Evolutionary conservation across 768 basidiomycete genomes (phyloP).

Genomic region (Solioccasus polychromus): DNA sequence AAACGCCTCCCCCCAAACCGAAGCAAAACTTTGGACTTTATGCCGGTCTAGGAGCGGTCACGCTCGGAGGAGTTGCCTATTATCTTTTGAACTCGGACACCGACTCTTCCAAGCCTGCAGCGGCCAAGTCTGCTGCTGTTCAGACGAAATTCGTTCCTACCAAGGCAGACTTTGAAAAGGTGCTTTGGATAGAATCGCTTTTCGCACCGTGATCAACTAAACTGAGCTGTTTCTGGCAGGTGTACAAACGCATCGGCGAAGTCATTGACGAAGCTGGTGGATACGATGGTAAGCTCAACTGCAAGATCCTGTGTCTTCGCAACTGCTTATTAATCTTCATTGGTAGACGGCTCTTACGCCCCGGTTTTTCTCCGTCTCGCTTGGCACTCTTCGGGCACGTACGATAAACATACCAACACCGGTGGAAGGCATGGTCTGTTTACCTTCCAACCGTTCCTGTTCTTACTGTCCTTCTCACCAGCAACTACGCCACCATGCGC

Average conservation of each 20-base stretch:
- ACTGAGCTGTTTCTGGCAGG: slow-evolving; percentile 41
- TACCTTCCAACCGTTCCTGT: background rate
- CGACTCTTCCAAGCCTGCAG: slow-evolving; percentile 48
- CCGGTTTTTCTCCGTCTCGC: slow-evolving; percentile 88
- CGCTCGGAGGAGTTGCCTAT: slow-evolving; percentile 61
- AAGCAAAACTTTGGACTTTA: slow-evolving; percentile 60
- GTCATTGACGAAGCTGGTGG: slow-evolving; percentile 61
- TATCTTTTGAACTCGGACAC: slow-evolving; percentile 49
- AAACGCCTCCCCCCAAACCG: slow-evolving; percentile 38
- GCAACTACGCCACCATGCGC: slow-evolving; percentile 99
- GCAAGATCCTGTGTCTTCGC: background rate
- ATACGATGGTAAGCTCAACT: slow-evolving; percentile 76
- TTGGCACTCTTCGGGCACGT: slow-evolving; percentile 94
- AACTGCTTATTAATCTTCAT: slow-evolving; percentile 3
- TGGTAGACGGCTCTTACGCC: slow-evolving; percentile 80
- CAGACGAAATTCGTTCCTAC: slow-evolving; percentile 74
- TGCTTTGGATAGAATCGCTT: slow-evolving; percentile 22
- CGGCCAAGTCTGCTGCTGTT: slow-evolving; percentile 55
- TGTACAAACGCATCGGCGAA: slow-evolving; percentile 88
- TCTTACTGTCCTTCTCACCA: slow-evolving; percentile 25
- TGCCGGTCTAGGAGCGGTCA: slow-evolving; percentile 59
- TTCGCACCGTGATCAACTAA: background rate
- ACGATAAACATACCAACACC: slow-evolving; percentile 72
- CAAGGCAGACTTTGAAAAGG: slow-evolving; percentile 90
- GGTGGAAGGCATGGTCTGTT: slow-evolving; percentile 66